Percentiles rank a stretch among this genome's conserved stretches.
These are phyloP conservation scores for Castanea sativa DNA, from an alignment of 306 rosid genomes.

Conservation along the genomic window DNA sequence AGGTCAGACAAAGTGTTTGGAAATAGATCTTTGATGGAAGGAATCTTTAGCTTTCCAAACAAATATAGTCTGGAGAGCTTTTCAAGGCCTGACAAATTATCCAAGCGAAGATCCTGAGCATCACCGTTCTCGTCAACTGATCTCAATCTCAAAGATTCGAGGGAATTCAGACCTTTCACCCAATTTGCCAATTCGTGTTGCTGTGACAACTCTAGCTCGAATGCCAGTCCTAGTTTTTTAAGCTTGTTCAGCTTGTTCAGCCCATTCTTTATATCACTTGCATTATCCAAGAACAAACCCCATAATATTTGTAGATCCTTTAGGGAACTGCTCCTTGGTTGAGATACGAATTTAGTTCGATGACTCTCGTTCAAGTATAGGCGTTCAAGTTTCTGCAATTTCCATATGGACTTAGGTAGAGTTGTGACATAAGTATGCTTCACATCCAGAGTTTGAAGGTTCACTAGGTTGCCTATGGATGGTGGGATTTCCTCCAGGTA, in stretches of 20 bases:
- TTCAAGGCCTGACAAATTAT: constrained; percentile 11
- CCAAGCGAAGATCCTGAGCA: background rate
- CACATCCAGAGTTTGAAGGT: constrained; percentile 38
- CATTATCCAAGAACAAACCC: constrained; percentile 34
- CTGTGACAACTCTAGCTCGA: constrained; percentile 15
- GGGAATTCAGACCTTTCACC: constrained; percentile 19
- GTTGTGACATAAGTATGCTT: constrained; percentile 32
- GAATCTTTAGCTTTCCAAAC: constrained; percentile 19
- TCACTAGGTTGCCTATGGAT: constrained; percentile 19
- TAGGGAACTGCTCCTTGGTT: constrained; percentile 6
- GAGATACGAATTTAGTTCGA: constrained; percentile 13
- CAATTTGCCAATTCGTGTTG: background rate
- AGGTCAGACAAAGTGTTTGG: constrained; percentile 17
- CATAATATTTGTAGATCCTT: constrained; percentile 24
- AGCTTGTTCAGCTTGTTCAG: constrained; percentile 14
- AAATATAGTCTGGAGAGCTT: constrained; percentile 31
- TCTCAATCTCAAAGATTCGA: constrained; percentile 18
- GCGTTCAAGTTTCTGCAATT: constrained; percentile 24
- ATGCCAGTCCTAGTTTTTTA: constrained; percentile 29
- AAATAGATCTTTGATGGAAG: background rate
- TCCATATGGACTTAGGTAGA: constrained; percentile 37
- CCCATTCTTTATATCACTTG: constrained; percentile 4
- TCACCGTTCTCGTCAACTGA: constrained; percentile 20
- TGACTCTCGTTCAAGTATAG: constrained; percentile 22
- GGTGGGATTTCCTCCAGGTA: constrained; percentile 23